A percentile compares a stretch with the other conserved stretches of the same genome.
phyloP scores from a whole-genome alignment of 306 rosid genomes.

The Trifolium repens region DNA sequence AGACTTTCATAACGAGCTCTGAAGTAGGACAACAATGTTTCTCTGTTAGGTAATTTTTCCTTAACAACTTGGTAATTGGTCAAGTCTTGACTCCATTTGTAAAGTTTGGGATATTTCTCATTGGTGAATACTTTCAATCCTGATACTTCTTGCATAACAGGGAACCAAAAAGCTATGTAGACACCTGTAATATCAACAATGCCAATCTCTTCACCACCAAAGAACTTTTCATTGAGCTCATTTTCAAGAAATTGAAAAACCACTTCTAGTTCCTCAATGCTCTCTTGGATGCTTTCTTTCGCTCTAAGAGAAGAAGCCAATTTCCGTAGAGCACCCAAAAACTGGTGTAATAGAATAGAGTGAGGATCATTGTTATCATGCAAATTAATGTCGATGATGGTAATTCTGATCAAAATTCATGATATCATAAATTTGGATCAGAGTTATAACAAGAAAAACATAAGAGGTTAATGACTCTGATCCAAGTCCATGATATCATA shows the following conservation, averaged over 20 bases:
- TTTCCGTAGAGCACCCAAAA: background rate
- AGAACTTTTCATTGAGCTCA: slow-evolving; percentile 59
- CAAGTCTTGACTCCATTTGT: slow-evolving; percentile 51
- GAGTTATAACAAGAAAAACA: too few species aligned
- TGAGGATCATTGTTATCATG: background rate
- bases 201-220: slow-evolving; percentile 61
- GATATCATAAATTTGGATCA: too few species aligned
- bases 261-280: slow-evolving; percentile 40
- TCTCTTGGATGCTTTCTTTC: slow-evolving; percentile 44
- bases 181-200: slow-evolving; percentile 53
- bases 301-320: slow-evolving; percentile 10
- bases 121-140: slow-evolving; percentile 42
- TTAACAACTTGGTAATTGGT: slow-evolving; percentile 36
- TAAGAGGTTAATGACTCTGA: too few species aligned
- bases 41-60: slow-evolving; percentile 44
- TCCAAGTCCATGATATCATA: too few species aligned
- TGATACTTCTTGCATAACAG: slow-evolving; percentile 37
- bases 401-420: too few species aligned
- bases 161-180: slow-evolving; percentile 16
- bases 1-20: background rate
- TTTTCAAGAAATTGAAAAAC: slow-evolving; percentile 49
- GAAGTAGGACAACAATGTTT: slow-evolving; percentile 31
- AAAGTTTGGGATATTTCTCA: slow-evolving; percentile 50
- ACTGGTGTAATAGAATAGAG: slow-evolving; percentile 24
- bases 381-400: too few species aligned